Evolutionary conservation across 1,139 yeast species (phyloP), one percentile per base, ranked within the genome.

Genomic region (Trichomonascaceae sp.): DNA sequence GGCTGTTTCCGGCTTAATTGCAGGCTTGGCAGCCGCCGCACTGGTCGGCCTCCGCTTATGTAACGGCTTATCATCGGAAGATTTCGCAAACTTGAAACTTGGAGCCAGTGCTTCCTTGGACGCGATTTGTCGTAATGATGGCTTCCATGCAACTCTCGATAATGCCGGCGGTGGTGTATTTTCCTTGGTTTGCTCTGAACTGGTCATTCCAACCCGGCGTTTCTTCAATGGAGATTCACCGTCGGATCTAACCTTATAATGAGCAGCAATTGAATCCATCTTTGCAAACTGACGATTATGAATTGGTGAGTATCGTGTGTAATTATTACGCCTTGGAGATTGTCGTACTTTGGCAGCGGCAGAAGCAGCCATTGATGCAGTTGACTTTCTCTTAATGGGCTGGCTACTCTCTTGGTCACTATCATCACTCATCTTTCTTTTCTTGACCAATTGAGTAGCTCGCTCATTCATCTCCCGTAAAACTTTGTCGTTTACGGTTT

Each of bases 381-480:
- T 38, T 15, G 52, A 47, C 36, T 47, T 45, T 36, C 17, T 13
- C 17, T 36, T 3, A 6, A 7, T 7, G 9, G 41, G 41, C 17
- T 15, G 41, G 50, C 15, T 20, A 43, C 44, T 17, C 22, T 18
- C 43, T 27, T 22, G 22, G 13, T 46, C 49, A 38, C 38, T 44
- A n/a, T 17, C 49, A 36, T 19, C 44, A 47, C 44, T 18, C 27
- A 43, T 41, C 39, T 45, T 43, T 36, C 46, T 30, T 38, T 47
- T 46, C 51, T 22, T 44, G 6, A 45, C 45, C 43, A 50, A 19
- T n/a, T 20, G 55, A 52, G 50, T 58, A 15, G 72, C 71, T n/a
- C 73, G 61, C 56, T 65, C 68, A 53, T 69, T 66, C 71, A 69
- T 68, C 51, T 69, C 73, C 20, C 57, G 50, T 22, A 69, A 62